Evolutionary conservation across 495 filamentous ascomycete species (phyloP).

Genomic region (Neurospora africana): DNA sequence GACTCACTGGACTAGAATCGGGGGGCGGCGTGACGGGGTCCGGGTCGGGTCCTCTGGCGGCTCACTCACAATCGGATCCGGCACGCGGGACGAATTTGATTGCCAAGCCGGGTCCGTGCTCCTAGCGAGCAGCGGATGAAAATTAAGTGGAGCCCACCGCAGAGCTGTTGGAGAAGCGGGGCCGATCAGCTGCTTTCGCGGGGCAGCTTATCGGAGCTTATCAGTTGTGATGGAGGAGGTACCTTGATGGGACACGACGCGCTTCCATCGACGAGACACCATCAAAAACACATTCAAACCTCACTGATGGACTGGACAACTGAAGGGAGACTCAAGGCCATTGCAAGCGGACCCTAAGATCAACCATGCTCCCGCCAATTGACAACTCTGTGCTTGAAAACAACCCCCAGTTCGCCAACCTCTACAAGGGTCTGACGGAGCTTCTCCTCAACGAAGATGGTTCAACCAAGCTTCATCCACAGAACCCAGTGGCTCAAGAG

Average conservation of each 20-base stretch:
- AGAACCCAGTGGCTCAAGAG: slow-evolving; percentile 41
- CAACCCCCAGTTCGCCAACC: slow-evolving; percentile 54
- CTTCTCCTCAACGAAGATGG: slow-evolving; percentile 51
- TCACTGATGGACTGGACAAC: background rate
- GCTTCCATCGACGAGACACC: background rate
- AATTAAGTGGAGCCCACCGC: background rate
- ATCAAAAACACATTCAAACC: background rate
- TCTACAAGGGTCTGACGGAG: slow-evolving; percentile 51
- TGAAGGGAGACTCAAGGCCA: background rate
- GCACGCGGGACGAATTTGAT: background rate
- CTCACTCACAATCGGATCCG: background rate
- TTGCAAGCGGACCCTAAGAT: background rate
- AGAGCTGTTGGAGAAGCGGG: background rate
- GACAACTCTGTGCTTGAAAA: slow-evolving; percentile 49
- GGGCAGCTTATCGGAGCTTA: background rate
- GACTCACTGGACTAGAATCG: background rate
- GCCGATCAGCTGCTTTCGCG: background rate
- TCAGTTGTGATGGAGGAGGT: background rate
- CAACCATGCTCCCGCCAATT: slow-evolving; percentile 54
- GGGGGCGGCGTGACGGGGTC: background rate
- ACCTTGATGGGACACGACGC: background rate
- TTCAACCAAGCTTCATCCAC: slow-evolving; percentile 37
- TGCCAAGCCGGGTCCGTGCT: background rate
- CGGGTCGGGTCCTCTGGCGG: background rate
- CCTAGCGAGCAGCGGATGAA: background rate